Evolutionary conservation across 805 yeast genomes (phyloP).

Genomic region (Lachancea cidri): DNA sequence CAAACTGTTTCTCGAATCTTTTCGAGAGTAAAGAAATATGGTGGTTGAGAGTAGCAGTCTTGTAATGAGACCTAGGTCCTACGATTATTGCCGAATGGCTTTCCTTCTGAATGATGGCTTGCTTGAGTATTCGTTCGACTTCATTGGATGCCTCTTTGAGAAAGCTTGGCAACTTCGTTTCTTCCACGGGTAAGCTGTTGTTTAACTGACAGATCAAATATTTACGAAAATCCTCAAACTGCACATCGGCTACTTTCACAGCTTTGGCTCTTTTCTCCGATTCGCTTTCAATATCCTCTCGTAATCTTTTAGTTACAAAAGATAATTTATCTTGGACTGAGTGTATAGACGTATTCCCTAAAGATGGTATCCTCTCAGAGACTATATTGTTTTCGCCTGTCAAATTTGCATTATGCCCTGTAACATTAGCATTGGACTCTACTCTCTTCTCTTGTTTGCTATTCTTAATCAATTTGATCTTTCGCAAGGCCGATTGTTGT

Average conservation of each 20-base stretch:
- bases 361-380: no score
- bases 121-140: constrained; percentile 52
- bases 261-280: neutral
- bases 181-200: constrained; percentile 18
- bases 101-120: constrained; percentile 61
- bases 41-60: constrained; percentile 55
- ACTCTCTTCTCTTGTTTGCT: neutral
- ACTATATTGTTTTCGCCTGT: no score
- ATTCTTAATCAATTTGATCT: constrained; percentile 10
- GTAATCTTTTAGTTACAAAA: neutral
- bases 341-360: no score
- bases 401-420: no score
- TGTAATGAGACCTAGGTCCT: constrained; percentile 80
- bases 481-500: constrained; percentile 13
- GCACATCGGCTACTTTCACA: constrained; percentile 7
- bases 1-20: constrained; percentile 45
- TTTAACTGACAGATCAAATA: constrained; percentile 20
- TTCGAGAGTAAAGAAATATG: constrained; percentile 45
- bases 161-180: constrained; percentile 18
- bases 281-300: neutral
- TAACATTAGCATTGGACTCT: no score
- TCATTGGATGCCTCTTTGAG: constrained; percentile 34
- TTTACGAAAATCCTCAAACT: constrained; percentile 17
- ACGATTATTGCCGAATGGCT: constrained; percentile 77
- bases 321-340: neutral